phyloP scores from a whole-genome alignment of 2,329 filamentous ascomycete species.

The Chrysoporthe puriensis region DNA sequence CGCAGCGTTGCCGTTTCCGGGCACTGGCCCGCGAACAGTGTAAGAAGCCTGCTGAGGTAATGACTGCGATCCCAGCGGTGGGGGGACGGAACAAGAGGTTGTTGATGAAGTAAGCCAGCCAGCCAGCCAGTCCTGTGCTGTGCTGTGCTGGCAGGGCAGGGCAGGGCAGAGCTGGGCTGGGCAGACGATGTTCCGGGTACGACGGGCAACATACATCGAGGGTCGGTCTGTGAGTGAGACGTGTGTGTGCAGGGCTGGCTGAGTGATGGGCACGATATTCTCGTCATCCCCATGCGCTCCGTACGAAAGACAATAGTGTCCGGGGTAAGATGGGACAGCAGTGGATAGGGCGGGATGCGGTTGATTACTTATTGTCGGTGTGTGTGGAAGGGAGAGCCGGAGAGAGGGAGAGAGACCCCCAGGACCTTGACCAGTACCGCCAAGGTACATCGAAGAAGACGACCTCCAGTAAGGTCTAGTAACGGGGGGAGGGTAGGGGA shows the following conservation, averaged over 20 bases:
- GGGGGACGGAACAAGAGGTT: slow-evolving; percentile 17
- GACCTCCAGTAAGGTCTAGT: background rate
- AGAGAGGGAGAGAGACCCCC: background rate
- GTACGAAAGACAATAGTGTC: background rate
- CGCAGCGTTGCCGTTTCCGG: slow-evolving; percentile 19
- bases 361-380: slow-evolving; percentile 22
- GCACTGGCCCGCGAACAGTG: slow-evolving; percentile 23
- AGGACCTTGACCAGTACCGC: background rate
- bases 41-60: slow-evolving; percentile 16
- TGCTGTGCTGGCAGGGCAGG: background rate
- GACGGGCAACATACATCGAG: slow-evolving; percentile 11
- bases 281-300: background rate
- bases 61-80: background rate
- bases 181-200: background rate
- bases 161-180: background rate
- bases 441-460: too few relatives aligned
- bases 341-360: slow-evolving; percentile 2
- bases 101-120: slow-evolving; percentile 28
- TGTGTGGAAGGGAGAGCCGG: background rate
- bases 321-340: background rate
- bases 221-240: background rate
- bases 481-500: background rate
- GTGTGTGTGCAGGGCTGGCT: background rate
- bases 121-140: background rate
- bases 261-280: background rate